Percentiles rank a stretch among this genome's conserved stretches.
These are phyloP conservation scores for Plantago major DNA, from an alignment of 257 asterid species.

Conservation along the genomic window DNA sequence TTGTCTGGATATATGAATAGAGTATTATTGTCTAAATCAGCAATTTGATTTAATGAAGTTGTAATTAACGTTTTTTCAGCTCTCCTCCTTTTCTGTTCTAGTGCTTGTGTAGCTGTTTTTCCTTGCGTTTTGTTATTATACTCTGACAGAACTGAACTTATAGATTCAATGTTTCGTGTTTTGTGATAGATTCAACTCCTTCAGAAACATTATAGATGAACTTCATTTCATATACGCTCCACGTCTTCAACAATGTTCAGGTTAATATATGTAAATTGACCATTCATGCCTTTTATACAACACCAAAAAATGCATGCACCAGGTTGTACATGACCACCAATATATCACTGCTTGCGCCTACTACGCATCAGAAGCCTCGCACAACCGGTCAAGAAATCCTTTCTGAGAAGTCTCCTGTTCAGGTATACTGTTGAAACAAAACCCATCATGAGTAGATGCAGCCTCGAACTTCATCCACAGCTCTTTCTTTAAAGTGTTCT, in stretches of 20 bases:
- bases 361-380: constrained; percentile 53
- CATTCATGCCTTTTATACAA: neutral
- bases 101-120: no score
- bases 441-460: constrained; percentile 44
- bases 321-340: no score
- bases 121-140: no score
- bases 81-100: no score
- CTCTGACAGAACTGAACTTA: no score
- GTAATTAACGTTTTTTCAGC: no score
- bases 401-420: constrained; percentile 27
- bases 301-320: neutral
- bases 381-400: constrained; percentile 76
- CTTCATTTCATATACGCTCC: neutral
- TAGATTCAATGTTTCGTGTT: no score
- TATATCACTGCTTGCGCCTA: neutral
- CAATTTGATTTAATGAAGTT: no score
- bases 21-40: no score
- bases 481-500: constrained; percentile 93
- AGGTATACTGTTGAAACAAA: constrained; percentile 26
- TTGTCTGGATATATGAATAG: no score
- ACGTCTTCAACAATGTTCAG: neutral
- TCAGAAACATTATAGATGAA: neutral
- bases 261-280: constrained; percentile 2
- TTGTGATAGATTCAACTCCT: neutral
- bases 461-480: constrained; percentile 88